Evolutionary conservation across 108 stramenopile species (phyloP).

Genomic region (Heterococcus sp.): DNA sequence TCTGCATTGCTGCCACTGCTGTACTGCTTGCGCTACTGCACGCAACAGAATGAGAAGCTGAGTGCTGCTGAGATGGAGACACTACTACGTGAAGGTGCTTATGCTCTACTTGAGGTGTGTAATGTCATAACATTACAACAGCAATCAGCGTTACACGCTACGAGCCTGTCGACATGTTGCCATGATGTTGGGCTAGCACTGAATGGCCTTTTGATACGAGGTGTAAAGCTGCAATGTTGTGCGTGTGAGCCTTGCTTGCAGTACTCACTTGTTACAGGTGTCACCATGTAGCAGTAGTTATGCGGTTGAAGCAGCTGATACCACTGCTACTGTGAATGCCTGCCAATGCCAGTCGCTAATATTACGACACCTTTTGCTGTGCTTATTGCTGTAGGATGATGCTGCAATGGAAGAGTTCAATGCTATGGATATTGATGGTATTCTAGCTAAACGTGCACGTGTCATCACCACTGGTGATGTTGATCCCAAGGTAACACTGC

Average conservation of each 20-base stretch:
- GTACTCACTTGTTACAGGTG: too few relatives aligned
- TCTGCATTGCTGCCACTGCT: background rate
- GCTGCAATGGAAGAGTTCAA: constrained; percentile 51
- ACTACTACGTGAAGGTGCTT: constrained; percentile 60
- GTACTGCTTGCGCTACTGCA: background rate
- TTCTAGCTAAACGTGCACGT: constrained; percentile 53
- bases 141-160: too few relatives aligned
- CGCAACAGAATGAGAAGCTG: constrained; percentile 3
- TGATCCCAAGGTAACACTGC: too few relatives aligned
- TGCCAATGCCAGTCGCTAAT: background rate
- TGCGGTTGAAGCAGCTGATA: too few relatives aligned
- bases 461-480: too few relatives aligned
- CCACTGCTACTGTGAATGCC: too few relatives aligned
- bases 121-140: constrained; percentile 31
- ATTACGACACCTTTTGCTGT: background rate
- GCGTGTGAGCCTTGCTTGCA: too few relatives aligned
- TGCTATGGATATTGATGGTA: constrained; percentile 57
- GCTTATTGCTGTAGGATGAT: background rate
- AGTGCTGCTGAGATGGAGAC: constrained; percentile 58
- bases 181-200: too few relatives aligned
- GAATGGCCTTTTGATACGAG: background rate
- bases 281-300: too few relatives aligned
- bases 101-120: constrained; percentile 57
- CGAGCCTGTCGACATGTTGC: too few relatives aligned
- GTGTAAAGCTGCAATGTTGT: too few relatives aligned